A percentile compares a stretch with the other conserved stretches of the same genome.
phyloP scores from a whole-genome alignment of 2,329 filamentous ascomycete genomes.

The Sporothrix mexicana region DNA sequence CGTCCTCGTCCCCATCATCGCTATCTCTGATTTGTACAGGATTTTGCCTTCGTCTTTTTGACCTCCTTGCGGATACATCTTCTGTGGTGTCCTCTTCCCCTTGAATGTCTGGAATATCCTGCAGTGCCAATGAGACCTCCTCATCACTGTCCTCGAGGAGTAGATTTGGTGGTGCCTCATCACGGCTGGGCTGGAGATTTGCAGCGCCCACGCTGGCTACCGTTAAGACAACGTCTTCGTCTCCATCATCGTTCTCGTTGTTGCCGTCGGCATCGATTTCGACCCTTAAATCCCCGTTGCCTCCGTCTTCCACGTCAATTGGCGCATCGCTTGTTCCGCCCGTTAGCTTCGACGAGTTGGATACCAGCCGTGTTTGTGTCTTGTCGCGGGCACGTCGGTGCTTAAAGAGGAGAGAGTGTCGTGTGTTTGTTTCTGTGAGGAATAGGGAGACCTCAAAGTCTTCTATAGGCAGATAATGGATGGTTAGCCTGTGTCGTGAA shows the following conservation, averaged over 20 bases:
- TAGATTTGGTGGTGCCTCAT: constrained; percentile 55
- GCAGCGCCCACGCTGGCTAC: background rate
- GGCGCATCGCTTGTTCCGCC: constrained; percentile 60
- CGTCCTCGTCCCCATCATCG: constrained; percentile 7
- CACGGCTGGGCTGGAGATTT: background rate
- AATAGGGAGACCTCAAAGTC: constrained; percentile 97
- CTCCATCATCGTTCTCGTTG: constrained; percentile 56
- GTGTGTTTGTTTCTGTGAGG: constrained; percentile 81
- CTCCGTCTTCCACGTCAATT: constrained; percentile 55
- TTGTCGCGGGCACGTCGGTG: constrained; percentile 76
- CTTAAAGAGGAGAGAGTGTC: constrained; percentile 86
- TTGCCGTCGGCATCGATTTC: constrained; percentile 34
- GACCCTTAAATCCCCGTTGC: constrained; percentile 29
- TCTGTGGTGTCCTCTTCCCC: constrained; percentile 37
- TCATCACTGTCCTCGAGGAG: constrained; percentile 50
- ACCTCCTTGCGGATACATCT: background rate
- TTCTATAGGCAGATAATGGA: constrained; percentile 52
- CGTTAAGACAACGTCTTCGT: constrained; percentile 61
- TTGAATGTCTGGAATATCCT: constrained; percentile 35
- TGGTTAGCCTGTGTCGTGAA: background rate
- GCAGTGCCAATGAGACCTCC: constrained; percentile 9
- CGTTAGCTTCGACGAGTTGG: constrained; percentile 68
- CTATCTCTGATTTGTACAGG: constrained; percentile 20
- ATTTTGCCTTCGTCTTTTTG: constrained; percentile 31
- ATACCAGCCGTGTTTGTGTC: constrained; percentile 58